phyloP scores from a whole-genome alignment of 2,329 filamentous ascomycete species.

The Neofusicoccum parvum region DNA sequence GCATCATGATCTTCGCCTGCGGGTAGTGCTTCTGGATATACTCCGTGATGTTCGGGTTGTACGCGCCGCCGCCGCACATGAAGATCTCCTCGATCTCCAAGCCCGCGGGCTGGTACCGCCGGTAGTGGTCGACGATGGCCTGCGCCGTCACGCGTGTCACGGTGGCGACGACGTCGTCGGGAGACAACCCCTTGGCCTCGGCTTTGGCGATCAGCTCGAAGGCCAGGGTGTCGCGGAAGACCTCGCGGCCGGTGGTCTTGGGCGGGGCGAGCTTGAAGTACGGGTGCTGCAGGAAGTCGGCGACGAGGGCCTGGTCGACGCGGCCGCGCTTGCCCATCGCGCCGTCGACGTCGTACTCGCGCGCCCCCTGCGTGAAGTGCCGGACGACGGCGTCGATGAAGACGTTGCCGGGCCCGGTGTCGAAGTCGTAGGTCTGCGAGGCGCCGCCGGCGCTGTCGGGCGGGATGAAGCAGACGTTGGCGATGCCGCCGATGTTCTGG shows the following conservation, averaged over 20 bases:
- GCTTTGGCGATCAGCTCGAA: conserved; percentile 55
- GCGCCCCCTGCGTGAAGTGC: conserved; percentile 54
- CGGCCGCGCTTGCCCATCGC: conserved; percentile 52
- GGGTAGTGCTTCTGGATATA: conserved; percentile 56
- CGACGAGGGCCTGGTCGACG: conserved; percentile 55
- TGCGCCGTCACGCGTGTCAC: conserved; percentile 62
- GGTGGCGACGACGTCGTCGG: conserved; percentile 59
- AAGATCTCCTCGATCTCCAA: conserved; percentile 58
- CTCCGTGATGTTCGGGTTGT: conserved; percentile 59
- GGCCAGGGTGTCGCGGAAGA: conserved; percentile 60
- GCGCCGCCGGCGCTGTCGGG: conserved; percentile 45
- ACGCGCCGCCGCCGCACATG: conserved; percentile 62
- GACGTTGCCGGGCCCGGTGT: conserved; percentile 60
- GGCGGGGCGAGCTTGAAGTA: conserved; percentile 57
- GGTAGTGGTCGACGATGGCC: conserved; percentile 57
- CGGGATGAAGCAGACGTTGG: conserved; percentile 63
- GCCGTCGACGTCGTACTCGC: conserved; percentile 56
- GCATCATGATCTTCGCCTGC: conserved; percentile 53
- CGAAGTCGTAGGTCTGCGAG: conserved; percentile 52
- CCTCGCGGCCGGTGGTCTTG: conserved; percentile 62
- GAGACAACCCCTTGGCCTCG: conserved; percentile 46
- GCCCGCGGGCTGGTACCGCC: conserved; percentile 50
- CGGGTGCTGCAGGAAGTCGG: conserved; percentile 52
- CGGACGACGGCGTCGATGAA: conserved; percentile 61
- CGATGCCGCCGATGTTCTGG: conserved; percentile 64